A percentile compares a stretch with the other conserved stretches of the same genome.
phyloP scores from a whole-genome alignment of 2,329 filamentous ascomycete genomes.

The Bipolaris oryzae region DNA sequence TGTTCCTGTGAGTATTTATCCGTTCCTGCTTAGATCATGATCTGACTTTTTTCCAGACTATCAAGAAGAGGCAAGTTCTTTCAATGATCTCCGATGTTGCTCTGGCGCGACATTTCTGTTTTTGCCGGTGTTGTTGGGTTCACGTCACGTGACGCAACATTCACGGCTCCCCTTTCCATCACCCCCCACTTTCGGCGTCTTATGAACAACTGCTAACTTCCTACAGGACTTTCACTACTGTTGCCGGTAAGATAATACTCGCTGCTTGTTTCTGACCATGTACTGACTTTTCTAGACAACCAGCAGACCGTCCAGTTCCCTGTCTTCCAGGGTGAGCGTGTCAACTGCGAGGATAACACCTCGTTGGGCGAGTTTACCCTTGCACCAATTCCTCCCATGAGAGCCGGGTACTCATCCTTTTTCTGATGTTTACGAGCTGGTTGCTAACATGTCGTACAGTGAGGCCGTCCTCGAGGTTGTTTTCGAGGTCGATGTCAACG shows the following conservation, averaged over 20 bases:
- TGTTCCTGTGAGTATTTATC: constrained; percentile 57
- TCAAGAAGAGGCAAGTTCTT: constrained; percentile 68
- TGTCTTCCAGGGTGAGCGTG: constrained; percentile 93
- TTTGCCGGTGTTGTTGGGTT: too few species aligned
- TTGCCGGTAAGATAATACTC: constrained; percentile 53
- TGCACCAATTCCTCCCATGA: constrained; percentile 83
- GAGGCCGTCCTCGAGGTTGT: constrained; percentile 97
- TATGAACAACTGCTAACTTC: too few species aligned
- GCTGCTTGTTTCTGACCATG: too few species aligned
- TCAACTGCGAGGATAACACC: constrained; percentile 98
- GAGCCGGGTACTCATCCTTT: constrained; percentile 65
- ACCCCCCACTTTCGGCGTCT: too few species aligned
- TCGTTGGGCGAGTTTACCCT: constrained; percentile 97
- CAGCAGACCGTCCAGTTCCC: constrained; percentile 76
- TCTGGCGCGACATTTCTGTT: too few species aligned
- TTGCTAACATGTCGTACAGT: too few species aligned
- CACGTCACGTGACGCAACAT: too few species aligned
- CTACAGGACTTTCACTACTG: constrained; percentile 78
- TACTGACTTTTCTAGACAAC: neutral
- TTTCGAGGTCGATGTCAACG: constrained; percentile 99
- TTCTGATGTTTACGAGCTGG: too few species aligned
- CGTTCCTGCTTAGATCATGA: neutral
- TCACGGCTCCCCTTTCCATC: too few species aligned
- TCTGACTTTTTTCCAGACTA: constrained; percentile 25
- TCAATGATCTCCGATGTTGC: too few species aligned